A percentile compares a stretch with the other conserved stretches of the same genome.
phyloP scores from a whole-genome alignment of 345 rosid species.

The Microcos paniculata region DNA sequence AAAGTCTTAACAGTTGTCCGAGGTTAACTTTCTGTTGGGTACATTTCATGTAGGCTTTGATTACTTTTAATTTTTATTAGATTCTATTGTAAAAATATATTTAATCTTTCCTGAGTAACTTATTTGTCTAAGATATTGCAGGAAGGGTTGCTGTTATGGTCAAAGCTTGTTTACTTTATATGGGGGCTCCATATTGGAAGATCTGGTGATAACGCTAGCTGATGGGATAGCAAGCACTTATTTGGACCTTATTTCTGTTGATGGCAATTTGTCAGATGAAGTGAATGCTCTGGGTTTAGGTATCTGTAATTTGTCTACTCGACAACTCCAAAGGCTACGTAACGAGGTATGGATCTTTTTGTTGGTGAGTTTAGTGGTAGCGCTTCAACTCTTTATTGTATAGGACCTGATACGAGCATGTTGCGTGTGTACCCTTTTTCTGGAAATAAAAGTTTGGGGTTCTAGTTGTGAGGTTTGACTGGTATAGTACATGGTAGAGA shows the following conservation, averaged over 20 bases:
- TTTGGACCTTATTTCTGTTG: constrained; percentile 92
- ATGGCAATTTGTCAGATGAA: constrained; percentile 68
- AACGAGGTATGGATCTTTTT: constrained; percentile 60
- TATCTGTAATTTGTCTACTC: constrained; percentile 78
- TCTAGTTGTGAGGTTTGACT: background rate
- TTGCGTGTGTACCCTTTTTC: background rate
- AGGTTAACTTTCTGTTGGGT: background rate
- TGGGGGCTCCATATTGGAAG: constrained; percentile 80
- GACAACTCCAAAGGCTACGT: constrained; percentile 80
- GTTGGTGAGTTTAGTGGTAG: background rate
- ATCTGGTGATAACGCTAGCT: constrained; percentile 79
- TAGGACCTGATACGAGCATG: background rate
- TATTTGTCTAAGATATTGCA: constrained; percentile 26
- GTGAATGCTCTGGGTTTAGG: constrained; percentile 47
- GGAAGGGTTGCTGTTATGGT: constrained; percentile 56
- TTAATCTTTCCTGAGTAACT: constrained; percentile 8
- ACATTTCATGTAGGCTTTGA: background rate
- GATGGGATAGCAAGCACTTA: constrained; percentile 79
- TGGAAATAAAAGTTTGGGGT: background rate
- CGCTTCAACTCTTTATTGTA: background rate
- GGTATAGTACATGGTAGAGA: background rate
- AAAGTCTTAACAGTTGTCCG: no score
- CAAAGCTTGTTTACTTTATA: constrained; percentile 49
- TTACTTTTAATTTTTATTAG: background rate
- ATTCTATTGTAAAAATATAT: background rate